A percentile compares a stretch with the other conserved stretches of the same genome.
Evolutionary conservation across 2,329 filamentous ascomycete species (phyloP).

Genomic region (Triangularia verruculosa): DNA sequence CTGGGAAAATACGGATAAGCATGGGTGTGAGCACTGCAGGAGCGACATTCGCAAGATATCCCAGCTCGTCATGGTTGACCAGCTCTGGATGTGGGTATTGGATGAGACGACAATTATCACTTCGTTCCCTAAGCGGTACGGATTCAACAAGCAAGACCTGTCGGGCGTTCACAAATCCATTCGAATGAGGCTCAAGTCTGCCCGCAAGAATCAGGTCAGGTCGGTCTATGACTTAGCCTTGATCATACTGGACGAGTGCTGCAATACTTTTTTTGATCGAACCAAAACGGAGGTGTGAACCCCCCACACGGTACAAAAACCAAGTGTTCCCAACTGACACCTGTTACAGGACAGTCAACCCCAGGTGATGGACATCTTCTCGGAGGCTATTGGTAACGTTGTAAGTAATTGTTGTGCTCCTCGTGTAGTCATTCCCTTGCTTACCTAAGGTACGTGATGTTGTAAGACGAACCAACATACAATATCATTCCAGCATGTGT

Average conservation of each 20-base stretch:
- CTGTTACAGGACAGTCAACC: slow-evolving; percentile 29
- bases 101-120: slow-evolving; percentile 32
- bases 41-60: slow-evolving; percentile 28
- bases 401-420: slow-evolving; percentile 31
- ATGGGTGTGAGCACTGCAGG: slow-evolving; percentile 27
- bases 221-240: slow-evolving; percentile 25
- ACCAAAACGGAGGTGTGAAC: slow-evolving; percentile 15
- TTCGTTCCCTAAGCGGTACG: slow-evolving; percentile 38
- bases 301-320: background rate
- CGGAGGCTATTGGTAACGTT: slow-evolving; percentile 39
- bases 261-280: slow-evolving; percentile 24
- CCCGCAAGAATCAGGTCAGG: slow-evolving; percentile 18
- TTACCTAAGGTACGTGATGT: background rate
- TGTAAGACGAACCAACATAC: slow-evolving; percentile 21
- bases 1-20: slow-evolving; percentile 8
- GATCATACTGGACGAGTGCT: slow-evolving; percentile 24
- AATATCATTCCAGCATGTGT: slow-evolving; percentile 35
- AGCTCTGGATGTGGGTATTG: slow-evolving; percentile 35
- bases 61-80: slow-evolving; percentile 33
- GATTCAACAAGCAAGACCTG: slow-evolving; percentile 34
- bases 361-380: slow-evolving; percentile 41
- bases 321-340: background rate
- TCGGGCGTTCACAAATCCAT: slow-evolving; percentile 25
- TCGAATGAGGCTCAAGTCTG: slow-evolving; percentile 11
- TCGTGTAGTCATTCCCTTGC: background rate